Percentiles rank a stretch among this genome's conserved stretches.
These are phyloP conservation scores for Apiospora aurea DNA, from an alignment of 2,329 filamentous ascomycete genomes.

Conservation along the genomic window DNA sequence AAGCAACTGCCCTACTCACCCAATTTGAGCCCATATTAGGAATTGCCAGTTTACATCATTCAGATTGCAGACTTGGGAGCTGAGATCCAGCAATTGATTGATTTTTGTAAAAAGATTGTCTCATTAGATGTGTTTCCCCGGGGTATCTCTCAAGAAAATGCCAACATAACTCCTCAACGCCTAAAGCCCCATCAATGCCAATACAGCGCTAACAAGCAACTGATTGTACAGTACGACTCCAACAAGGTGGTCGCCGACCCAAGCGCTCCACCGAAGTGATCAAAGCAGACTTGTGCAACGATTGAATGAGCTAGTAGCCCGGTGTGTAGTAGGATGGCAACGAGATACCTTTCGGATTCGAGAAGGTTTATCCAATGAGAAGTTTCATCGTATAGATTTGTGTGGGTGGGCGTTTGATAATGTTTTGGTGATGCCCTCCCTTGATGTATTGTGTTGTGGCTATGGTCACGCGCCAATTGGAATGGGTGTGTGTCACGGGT, in stretches of 20 bases:
- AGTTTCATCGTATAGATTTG: background rate
- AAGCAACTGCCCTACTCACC: too few relatives aligned
- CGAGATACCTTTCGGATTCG: background rate
- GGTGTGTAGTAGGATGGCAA: background rate
- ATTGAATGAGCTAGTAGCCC: background rate
- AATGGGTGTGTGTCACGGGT: background rate
- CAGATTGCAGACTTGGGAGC: background rate
- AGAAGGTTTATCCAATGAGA: background rate
- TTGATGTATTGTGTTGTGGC: too few relatives aligned
- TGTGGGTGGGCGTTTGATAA: background rate
- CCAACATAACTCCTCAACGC: background rate
- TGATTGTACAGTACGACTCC: background rate
- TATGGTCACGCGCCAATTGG: background rate
- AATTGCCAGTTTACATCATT: too few relatives aligned
- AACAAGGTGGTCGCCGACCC: background rate
- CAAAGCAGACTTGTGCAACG: background rate
- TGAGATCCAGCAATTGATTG: too few relatives aligned
- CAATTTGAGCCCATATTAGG: too few relatives aligned
- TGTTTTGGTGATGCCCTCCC: background rate
- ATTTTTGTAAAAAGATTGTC: background rate
- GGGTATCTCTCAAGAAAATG: background rate
- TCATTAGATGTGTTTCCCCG: background rate
- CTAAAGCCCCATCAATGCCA: background rate
- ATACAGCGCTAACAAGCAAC: background rate
- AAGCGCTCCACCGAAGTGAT: background rate